These are phyloP conservation scores for Trichoderma pleuroti DNA, from an alignment of 2,329 filamentous ascomycete genomes.

Conservation along the genomic window DNA sequence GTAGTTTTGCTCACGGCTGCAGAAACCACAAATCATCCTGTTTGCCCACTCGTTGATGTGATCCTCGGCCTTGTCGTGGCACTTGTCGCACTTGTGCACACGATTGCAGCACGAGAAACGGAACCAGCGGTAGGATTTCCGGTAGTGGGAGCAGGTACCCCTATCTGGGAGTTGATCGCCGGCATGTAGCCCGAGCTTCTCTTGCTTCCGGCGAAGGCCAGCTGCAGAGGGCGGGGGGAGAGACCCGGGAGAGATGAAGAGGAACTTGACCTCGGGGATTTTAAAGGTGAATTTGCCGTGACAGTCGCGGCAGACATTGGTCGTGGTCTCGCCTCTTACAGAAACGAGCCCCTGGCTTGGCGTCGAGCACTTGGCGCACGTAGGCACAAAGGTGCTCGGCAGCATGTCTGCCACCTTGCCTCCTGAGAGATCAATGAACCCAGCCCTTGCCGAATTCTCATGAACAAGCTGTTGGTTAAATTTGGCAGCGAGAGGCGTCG, in stretches of 20 bases:
- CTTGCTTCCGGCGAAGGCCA: slow-evolving; percentile 45
- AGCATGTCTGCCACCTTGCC: slow-evolving; percentile 74
- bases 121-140: slow-evolving; percentile 60
- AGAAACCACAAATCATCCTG: slow-evolving; percentile 78
- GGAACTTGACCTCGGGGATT: slow-evolving; percentile 74
- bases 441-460: slow-evolving; percentile 67
- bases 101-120: slow-evolving; percentile 60
- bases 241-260: slow-evolving; percentile 61
- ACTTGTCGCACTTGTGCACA: slow-evolving; percentile 64
- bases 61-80: slow-evolving; percentile 68
- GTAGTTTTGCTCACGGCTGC: slow-evolving; percentile 78
- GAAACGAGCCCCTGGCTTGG: slow-evolving; percentile 64
- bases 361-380: slow-evolving; percentile 72
- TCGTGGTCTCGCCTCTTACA: slow-evolving; percentile 68
- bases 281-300: slow-evolving; percentile 77
- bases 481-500: slow-evolving; percentile 46
- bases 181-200: slow-evolving; percentile 54
- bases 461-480: slow-evolving; percentile 72
- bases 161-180: slow-evolving; percentile 53
- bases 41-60: slow-evolving; percentile 79
- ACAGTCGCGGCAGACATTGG: slow-evolving; percentile 74
- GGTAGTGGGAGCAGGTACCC: slow-evolving; percentile 57
- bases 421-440: slow-evolving; percentile 72
- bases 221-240: slow-evolving; percentile 37
- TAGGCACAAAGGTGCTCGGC: slow-evolving; percentile 74